Conservation (phyloP, 305 asterid species). For the Plantago coronopus region DNA sequence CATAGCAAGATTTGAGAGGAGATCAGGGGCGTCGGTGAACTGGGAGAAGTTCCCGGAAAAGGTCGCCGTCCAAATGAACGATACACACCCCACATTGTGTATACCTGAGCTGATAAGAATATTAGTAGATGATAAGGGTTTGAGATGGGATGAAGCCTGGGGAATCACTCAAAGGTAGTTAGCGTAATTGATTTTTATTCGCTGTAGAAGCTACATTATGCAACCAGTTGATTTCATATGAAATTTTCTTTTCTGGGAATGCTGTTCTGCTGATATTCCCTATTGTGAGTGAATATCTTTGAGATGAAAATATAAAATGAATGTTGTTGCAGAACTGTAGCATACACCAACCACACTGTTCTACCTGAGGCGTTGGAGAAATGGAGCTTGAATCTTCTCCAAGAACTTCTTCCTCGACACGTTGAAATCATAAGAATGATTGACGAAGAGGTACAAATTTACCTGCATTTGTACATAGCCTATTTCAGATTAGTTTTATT, state of each 20-base stretch:
- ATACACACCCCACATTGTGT: slow-evolving; percentile 61
- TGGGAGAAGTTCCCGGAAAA: slow-evolving; percentile 58
- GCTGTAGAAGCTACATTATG: too few relatives aligned
- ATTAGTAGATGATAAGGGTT: slow-evolving; percentile 50
- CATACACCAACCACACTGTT: slow-evolving; percentile 68
- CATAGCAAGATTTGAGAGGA: slow-evolving; percentile 48
- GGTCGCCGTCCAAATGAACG: slow-evolving; percentile 64
- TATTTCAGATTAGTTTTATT: not conserved
- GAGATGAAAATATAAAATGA: slow-evolving; percentile 12
- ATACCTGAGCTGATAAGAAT: slow-evolving; percentile 57
- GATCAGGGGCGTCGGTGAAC: slow-evolving; percentile 40
- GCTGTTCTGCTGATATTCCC: not conserved
- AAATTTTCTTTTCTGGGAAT: not conserved
- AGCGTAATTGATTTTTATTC: not conserved
- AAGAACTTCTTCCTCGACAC: slow-evolving; percentile 61
- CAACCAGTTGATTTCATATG: not conserved
- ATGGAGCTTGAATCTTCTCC: slow-evolving; percentile 51
- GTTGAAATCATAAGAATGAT: slow-evolving; percentile 56
- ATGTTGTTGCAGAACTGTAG: slow-evolving; percentile 45
- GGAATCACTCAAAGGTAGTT: slow-evolving; percentile 48
- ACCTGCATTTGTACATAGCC: slow-evolving; percentile 9
- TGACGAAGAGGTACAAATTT: slow-evolving; percentile 47
- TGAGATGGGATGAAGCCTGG: slow-evolving; percentile 62
- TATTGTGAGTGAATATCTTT: slow-evolving; percentile 16
- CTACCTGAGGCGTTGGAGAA: slow-evolving; percentile 71